Conservation (phyloP, 2,329 filamentous ascomycete species). For the Pseudocercospora macadamiae region DNA sequence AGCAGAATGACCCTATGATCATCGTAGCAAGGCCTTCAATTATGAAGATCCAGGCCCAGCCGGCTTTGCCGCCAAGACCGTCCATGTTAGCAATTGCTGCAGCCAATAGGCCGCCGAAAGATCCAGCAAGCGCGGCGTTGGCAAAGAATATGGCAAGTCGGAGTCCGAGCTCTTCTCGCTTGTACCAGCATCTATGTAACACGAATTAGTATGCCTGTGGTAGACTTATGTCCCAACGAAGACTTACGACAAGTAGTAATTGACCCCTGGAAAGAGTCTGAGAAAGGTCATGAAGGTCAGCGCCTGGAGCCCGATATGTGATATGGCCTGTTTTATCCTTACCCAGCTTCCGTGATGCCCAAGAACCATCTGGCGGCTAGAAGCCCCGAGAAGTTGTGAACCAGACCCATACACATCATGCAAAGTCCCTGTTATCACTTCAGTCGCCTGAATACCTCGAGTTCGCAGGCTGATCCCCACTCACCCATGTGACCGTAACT, state of each 20-base stretch:
- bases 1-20: constrained; percentile 52
- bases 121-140: constrained; percentile 76
- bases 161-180: constrained; percentile 74
- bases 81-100: constrained; percentile 72
- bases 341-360: constrained; percentile 33
- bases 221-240: not conserved
- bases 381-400: constrained; percentile 31
- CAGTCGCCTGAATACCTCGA: not conserved
- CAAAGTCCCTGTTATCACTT: constrained; percentile 43
- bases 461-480: not conserved
- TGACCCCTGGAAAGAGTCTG: constrained; percentile 67
- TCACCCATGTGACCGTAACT: constrained; percentile 71
- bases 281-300: not conserved
- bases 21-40: constrained; percentile 65
- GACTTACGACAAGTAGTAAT: constrained; percentile 69
- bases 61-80: constrained; percentile 57
- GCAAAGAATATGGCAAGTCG: constrained; percentile 83
- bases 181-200: constrained; percentile 69
- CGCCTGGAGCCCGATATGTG: not conserved
- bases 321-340: not conserved
- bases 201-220: not conserved
- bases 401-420: constrained; percentile 30
- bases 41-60: constrained; percentile 49
- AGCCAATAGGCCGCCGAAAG: constrained; percentile 73
- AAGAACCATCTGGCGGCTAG: constrained; percentile 35